phyloP scores from a whole-genome alignment of 257 asterid genomes.

The Nemophila menziesii region DNA sequence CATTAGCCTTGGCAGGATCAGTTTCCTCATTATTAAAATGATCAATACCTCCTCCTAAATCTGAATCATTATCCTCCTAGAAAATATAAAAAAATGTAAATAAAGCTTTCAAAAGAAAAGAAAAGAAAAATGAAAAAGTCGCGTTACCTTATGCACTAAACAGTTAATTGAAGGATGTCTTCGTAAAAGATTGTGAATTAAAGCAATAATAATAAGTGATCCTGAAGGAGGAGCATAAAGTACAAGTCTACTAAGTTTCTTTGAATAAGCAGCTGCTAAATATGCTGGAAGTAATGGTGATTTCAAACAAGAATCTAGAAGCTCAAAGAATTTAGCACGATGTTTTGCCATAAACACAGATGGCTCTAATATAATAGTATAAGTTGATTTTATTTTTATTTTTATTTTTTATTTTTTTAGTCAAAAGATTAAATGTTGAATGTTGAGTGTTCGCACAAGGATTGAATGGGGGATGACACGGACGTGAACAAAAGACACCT shows the following conservation, averaged over 20 bases:
- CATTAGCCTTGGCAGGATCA: constrained; percentile 59
- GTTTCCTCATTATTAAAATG: constrained; percentile 59
- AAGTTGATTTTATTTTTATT: no score
- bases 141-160: constrained; percentile 83
- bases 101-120: no score
- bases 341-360: no score
- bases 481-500: no score
- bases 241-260: constrained; percentile 79
- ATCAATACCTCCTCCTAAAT: constrained; percentile 57
- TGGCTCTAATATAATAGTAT: no score
- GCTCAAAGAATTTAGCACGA: no score
- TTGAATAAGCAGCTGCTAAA: constrained; percentile 88
- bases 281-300: constrained; percentile 96
- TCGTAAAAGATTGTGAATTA: constrained; percentile 87
- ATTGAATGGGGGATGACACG: no score
- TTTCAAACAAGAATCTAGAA: constrained; percentile 85
- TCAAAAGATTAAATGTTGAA: no score
- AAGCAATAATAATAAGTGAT: constrained; percentile 57
- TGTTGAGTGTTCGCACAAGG: no score
- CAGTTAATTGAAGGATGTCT: constrained; percentile 89
- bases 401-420: no score
- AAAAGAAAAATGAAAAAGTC: no score
- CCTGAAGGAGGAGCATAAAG: constrained; percentile 80
- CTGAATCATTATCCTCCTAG: constrained; percentile 29
- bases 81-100: no score